These are phyloP conservation scores for Hymenoscyphus repandus DNA, from an alignment of 2,329 filamentous ascomycete species.

Conservation along the genomic window DNA sequence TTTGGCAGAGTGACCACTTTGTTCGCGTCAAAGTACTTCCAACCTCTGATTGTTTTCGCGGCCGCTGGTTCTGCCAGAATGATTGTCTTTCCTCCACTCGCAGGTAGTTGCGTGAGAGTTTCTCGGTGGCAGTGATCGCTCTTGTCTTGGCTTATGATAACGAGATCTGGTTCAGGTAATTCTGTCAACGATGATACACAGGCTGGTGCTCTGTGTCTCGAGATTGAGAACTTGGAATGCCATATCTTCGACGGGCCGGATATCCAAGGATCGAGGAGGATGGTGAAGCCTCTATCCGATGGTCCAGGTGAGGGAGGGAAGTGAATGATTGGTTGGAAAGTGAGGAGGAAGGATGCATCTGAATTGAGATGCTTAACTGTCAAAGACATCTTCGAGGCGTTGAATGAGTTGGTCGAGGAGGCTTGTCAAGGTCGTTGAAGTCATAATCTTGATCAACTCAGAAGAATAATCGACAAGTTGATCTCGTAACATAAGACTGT, in stretches of 20 bases:
- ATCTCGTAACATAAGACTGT: background rate
- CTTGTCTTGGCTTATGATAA: conserved; percentile 56
- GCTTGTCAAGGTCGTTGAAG: background rate
- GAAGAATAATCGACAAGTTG: background rate
- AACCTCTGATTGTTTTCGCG: conserved; percentile 59
- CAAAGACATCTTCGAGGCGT: conserved; percentile 48
- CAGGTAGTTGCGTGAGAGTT: conserved; percentile 59
- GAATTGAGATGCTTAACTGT: conserved; percentile 59
- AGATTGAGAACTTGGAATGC: conserved; percentile 55
- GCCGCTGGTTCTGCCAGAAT: conserved; percentile 62
- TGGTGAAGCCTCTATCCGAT: conserved; percentile 51
- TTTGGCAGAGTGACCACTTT: conserved; percentile 41
- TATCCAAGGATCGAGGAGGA: conserved; percentile 70
- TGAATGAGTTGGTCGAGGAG: background rate
- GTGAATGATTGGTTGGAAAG: conserved; percentile 40
- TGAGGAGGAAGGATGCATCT: conserved; percentile 60
- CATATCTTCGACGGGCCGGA: conserved; percentile 54
- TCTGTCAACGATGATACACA: conserved; percentile 53
- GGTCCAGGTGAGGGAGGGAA: conserved; percentile 30
- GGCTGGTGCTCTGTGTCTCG: conserved; percentile 48
- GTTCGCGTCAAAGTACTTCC: conserved; percentile 60
- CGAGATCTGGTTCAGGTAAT: conserved; percentile 48
- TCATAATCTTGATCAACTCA: background rate
- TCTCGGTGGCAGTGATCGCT: conserved; percentile 67
- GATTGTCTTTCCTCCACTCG: conserved; percentile 47